Evolutionary conservation across 305 asterid genomes (phyloP).

Genomic region (Solanum hybrid): DNA sequence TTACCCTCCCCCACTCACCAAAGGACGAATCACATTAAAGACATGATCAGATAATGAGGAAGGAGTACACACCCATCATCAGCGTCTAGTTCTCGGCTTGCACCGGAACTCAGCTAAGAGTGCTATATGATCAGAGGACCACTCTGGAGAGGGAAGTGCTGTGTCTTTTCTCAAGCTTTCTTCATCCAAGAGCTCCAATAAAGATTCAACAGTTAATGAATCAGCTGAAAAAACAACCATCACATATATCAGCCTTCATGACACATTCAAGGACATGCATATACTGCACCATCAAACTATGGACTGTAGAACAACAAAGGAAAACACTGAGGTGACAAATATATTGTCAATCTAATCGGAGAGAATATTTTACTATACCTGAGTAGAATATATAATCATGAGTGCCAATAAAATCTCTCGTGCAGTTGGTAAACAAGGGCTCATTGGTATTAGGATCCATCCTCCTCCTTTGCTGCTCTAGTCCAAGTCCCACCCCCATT

Average conservation of each 20-base stretch:
- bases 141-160: too few relatives aligned
- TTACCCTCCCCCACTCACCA: neutral
- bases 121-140: too few relatives aligned
- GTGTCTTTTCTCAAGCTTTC: too few relatives aligned
- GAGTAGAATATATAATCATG: conserved; percentile 96
- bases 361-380: conserved; percentile 31
- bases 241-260: neutral
- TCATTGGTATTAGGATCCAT: conserved; percentile 81
- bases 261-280: neutral
- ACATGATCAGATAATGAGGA: neutral
- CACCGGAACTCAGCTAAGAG: too few relatives aligned
- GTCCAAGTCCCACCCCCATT: conserved; percentile 53
- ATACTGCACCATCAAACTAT: neutral
- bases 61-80: too few relatives aligned
- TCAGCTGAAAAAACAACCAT: conserved; percentile 35
- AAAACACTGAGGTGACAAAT: neutral
- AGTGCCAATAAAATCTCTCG: conserved; percentile 85
- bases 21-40: neutral
- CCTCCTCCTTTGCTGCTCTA: conserved; percentile 76
- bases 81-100: too few relatives aligned
- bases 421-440: conserved; percentile 85
- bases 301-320: neutral
- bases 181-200: too few relatives aligned
- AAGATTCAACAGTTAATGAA: too few relatives aligned
- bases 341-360: neutral